Conservation (phyloP, 2,329 filamentous ascomycete genomes). For the Chaetomiaceae sp. region DNA sequence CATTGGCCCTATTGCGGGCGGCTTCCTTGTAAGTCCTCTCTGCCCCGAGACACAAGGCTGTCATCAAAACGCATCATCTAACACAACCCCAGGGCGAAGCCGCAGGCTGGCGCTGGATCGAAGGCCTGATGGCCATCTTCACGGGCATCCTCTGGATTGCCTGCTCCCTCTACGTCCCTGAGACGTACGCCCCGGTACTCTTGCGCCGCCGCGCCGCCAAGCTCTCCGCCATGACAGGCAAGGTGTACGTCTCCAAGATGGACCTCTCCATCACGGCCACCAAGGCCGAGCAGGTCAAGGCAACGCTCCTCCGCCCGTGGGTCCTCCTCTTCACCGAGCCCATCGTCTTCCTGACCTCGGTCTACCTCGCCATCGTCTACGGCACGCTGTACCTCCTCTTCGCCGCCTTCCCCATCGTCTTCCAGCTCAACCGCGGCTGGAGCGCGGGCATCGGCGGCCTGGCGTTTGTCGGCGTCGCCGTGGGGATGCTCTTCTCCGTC, state of each 20-base stretch:
- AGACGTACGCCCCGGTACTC: slow-evolving; percentile 58
- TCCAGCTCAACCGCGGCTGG: slow-evolving; percentile 57
- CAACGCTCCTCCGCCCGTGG: slow-evolving; percentile 61
- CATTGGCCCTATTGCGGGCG: slow-evolving; percentile 60
- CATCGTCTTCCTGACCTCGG: slow-evolving; percentile 60
- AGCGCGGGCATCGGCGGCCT: slow-evolving; percentile 56
- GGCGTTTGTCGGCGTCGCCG: slow-evolving; percentile 63
- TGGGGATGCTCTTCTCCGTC: slow-evolving; percentile 61
- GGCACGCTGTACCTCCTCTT: slow-evolving; percentile 58
- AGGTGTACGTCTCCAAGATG: slow-evolving; percentile 51
- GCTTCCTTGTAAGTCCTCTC: slow-evolving; percentile 46
- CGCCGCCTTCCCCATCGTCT: slow-evolving; percentile 62
- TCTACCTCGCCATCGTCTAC: slow-evolving; percentile 63
- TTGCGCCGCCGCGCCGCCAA: slow-evolving; percentile 50
- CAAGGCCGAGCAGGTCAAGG: slow-evolving; percentile 46
- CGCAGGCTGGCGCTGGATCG: slow-evolving; percentile 66
- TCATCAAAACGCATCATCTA: neutral
- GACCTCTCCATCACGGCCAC: slow-evolving; percentile 34
- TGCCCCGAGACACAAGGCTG: neutral
- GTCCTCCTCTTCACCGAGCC: slow-evolving; percentile 66
- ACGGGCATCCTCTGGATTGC: slow-evolving; percentile 57
- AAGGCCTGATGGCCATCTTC: slow-evolving; percentile 61
- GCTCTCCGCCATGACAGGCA: slow-evolving; percentile 50
- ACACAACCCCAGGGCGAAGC: slow-evolving; percentile 41
- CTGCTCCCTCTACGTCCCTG: slow-evolving; percentile 49